Base-by-base conservation (phyloP, 2,329 filamentous ascomycete genomes). In the Helotiales sp. region DNA sequence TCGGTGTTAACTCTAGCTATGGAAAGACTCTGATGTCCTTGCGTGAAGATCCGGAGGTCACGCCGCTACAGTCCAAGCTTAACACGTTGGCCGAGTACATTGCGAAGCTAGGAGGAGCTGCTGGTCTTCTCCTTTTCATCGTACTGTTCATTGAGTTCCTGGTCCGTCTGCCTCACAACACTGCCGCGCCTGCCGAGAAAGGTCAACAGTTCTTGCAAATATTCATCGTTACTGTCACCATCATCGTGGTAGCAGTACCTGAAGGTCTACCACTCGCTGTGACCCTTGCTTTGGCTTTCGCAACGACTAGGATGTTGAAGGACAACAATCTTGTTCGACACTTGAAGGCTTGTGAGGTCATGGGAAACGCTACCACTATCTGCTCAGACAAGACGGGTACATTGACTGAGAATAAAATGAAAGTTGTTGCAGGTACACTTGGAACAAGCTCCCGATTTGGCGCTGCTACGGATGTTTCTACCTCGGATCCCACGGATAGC, bases 331-430 rank as follows among this genome's bases (percentile, higher is more conserved):
- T 89, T 29, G 86, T 89, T n/a, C 83, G 86, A 57, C 77, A 87
- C 31, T 76, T 89, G 27, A 80, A 84, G 57, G 86, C 86, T 58
- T 88, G 85, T 68, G 86, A 89, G 71, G 87, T 85, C 2, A 88
- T 89, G 85, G 86, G 86, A 5, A 89, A 89, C 65, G 84, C 84
- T 2, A 87, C 84, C 1, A 88, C 89, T 0, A 87, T 93, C 33
- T 93, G 90, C 73, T 92, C 89, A 3, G 90, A 91, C 71, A 91
- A 91, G 73, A 91, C 88, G 1, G 88, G 88, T 50, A 91, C 88
- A 5, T 74, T 91, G 17, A 91, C 88, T 0, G 86, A 89, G 58
- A 90, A 90, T 69, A 85, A 86, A 71, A 90, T 90, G 87, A 88
- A 86, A 0, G 88, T 91, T 1, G 88, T 92, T 29, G 86, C 88